These are phyloP conservation scores for Gonapodya prolifera DNA, from an alignment of 192 early-diverging fungal species.

Conservation along the genomic window DNA sequence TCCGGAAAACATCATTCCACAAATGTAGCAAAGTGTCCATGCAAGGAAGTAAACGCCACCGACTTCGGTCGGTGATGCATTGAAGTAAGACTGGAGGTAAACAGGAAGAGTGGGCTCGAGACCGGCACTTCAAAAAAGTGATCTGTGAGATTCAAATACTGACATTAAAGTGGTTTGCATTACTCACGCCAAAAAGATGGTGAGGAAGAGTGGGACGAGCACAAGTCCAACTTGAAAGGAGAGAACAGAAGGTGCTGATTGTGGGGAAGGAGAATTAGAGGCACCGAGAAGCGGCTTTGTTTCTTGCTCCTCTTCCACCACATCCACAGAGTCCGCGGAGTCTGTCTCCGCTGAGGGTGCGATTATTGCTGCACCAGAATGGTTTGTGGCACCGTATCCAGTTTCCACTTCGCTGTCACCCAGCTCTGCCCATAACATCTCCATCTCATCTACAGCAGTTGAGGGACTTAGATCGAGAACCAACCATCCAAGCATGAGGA, in stretches of 20 bases:
- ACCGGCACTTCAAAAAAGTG: no score
- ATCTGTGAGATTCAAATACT: no score
- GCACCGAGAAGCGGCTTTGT: background rate
- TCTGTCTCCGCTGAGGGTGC: background rate
- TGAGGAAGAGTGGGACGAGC: background rate
- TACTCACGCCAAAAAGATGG: background rate
- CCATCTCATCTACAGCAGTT: background rate
- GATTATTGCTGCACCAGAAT: background rate
- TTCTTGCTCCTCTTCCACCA: background rate
- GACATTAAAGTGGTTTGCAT: no score
- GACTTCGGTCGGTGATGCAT: background rate
- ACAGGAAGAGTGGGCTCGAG: background rate
- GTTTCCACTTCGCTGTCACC: background rate
- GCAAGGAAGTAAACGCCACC: background rate
- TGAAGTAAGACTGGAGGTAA: background rate
- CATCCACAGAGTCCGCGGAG: background rate
- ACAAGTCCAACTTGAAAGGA: background rate
- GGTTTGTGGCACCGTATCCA: background rate
- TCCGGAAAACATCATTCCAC: background rate
- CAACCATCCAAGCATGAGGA: background rate
- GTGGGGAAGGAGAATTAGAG: no score
- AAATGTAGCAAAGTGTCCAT: background rate
- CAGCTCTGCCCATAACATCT: background rate
- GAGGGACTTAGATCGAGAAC: background rate
- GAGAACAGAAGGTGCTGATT: background rate